Evolutionary conservation across 2,329 filamentous ascomycete genomes (phyloP).

Genomic region (Diplocarpon rosae): DNA sequence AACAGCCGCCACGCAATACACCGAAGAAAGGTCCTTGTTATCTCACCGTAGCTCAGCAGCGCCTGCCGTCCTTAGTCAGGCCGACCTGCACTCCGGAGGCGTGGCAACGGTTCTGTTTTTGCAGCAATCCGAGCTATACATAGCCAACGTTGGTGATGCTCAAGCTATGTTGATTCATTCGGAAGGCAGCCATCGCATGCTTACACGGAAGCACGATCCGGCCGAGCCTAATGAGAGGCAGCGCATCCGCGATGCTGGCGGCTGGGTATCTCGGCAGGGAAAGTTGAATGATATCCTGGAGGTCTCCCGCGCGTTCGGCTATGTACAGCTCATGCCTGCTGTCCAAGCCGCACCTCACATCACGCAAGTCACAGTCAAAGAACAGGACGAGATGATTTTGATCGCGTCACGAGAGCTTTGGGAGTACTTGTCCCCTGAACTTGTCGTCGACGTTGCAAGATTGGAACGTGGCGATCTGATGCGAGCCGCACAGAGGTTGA

Average conservation of each 20-base stretch:
- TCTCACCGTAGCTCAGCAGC: slow-evolving; percentile 61
- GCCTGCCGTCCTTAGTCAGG: slow-evolving; percentile 70
- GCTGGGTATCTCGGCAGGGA: slow-evolving; percentile 90
- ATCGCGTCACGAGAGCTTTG: slow-evolving; percentile 87
- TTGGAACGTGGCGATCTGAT: slow-evolving; percentile 83
- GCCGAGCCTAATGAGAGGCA: slow-evolving; percentile 75
- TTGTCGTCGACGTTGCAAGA: slow-evolving; percentile 84
- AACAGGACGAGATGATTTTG: slow-evolving; percentile 88
- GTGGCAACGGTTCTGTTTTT: slow-evolving; percentile 89
- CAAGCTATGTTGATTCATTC: slow-evolving; percentile 92
- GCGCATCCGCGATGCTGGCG: slow-evolving; percentile 86
- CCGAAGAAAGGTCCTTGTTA: slow-evolving; percentile 58
- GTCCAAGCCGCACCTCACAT: slow-evolving; percentile 87
- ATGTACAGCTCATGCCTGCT: slow-evolving; percentile 82
- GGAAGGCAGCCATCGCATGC: slow-evolving; percentile 69
- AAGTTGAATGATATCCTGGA: slow-evolving; percentile 85
- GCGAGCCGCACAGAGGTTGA: slow-evolving; percentile 86
- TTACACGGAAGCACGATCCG: slow-evolving; percentile 89
- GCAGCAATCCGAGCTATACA: slow-evolving; percentile 78
- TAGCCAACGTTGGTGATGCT: slow-evolving; percentile 91
- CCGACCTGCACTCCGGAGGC: slow-evolving; percentile 81
- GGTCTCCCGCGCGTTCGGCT: slow-evolving; percentile 90
- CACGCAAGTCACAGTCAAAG: slow-evolving; percentile 63
- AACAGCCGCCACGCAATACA: slow-evolving; percentile 67
- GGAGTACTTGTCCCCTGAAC: slow-evolving; percentile 83